phyloP scores from a whole-genome alignment of 78 protist genomes.

The Speleostelium caveatum region DNA sequence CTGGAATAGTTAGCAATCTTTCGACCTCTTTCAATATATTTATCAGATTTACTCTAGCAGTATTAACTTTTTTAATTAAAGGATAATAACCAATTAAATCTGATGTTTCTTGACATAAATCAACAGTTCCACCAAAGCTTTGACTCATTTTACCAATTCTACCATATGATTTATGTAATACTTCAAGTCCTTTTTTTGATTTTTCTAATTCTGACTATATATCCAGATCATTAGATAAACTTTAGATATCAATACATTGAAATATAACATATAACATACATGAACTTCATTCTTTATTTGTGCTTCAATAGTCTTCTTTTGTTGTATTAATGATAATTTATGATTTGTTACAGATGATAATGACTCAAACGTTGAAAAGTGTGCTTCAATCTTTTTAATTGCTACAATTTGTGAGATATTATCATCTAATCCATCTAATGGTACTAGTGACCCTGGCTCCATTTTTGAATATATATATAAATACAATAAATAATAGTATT shows the following conservation, averaged over 20 bases:
- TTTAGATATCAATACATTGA: background rate
- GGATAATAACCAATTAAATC: slow-evolving; percentile 68
- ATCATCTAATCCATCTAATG: slow-evolving; percentile 73
- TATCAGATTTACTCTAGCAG: slow-evolving; percentile 36
- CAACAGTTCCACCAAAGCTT: slow-evolving; percentile 37
- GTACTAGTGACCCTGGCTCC: slow-evolving; percentile 31
- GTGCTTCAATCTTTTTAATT: slow-evolving; percentile 65
- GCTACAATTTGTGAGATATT: slow-evolving; percentile 37
- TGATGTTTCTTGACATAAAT: slow-evolving; percentile 38
- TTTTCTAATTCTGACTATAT: slow-evolving; percentile 56
- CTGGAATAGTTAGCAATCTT: slow-evolving; percentile 66
- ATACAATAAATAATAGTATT: too few species aligned
- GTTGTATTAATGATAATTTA: slow-evolving; percentile 65
- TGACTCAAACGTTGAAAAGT: slow-evolving; percentile 60
- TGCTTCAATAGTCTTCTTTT: slow-evolving; percentile 74
- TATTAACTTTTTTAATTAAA: slow-evolving; percentile 65
- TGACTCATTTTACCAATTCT: slow-evolving; percentile 50
- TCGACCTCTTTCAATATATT: slow-evolving; percentile 61
- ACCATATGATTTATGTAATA: slow-evolving; percentile 54
- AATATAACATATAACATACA: slow-evolving; percentile 5
- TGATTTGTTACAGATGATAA: slow-evolving; percentile 70
- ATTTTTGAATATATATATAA: too few species aligned
- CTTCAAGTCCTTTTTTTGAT: slow-evolving; percentile 78
- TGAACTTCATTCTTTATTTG: slow-evolving; percentile 77
- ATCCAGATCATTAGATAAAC: background rate